A percentile compares a stretch with the other conserved stretches of the same genome.
These are phyloP conservation scores for Brassica hybrid DNA, from an alignment of 441 rosid genomes.

Conservation along the genomic window DNA sequence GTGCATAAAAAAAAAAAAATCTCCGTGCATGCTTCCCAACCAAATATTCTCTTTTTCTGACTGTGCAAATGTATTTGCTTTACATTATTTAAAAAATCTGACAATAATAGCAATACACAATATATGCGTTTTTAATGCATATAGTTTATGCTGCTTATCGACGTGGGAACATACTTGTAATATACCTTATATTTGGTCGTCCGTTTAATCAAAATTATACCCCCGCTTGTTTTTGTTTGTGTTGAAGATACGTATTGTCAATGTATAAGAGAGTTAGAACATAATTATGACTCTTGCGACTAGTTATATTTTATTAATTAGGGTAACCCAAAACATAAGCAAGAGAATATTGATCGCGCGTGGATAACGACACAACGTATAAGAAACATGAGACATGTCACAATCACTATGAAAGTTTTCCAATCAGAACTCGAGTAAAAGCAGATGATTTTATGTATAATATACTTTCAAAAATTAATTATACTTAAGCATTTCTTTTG, in stretches of 20 bases:
- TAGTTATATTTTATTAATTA: no score
- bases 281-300: no score
- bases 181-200: constrained; percentile 24
- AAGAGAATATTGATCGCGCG: no score
- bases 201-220: constrained; percentile 3
- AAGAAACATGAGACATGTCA: no score
- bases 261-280: constrained; percentile 15
- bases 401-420: no score
- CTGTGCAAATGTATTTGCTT: neutral
- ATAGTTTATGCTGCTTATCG: constrained; percentile 16
- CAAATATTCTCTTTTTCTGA: neutral
- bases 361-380: no score
- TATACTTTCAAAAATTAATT: no score
- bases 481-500: no score
- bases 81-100: neutral
- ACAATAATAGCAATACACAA: neutral
- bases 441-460: no score
- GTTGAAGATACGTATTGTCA: constrained; percentile 35
- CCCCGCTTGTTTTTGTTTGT: neutral
- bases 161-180: constrained; percentile 35
- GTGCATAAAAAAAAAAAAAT: neutral
- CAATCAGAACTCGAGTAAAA: no score
- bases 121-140: constrained; percentile 13
- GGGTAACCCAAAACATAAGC: no score
- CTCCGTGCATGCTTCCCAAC: constrained; percentile 1